Percentiles rank a stretch among this genome's conserved stretches.
These are phyloP conservation scores for Adansonia digitata DNA, from an alignment of 345 rosid genomes.

Conservation along the genomic window DNA sequence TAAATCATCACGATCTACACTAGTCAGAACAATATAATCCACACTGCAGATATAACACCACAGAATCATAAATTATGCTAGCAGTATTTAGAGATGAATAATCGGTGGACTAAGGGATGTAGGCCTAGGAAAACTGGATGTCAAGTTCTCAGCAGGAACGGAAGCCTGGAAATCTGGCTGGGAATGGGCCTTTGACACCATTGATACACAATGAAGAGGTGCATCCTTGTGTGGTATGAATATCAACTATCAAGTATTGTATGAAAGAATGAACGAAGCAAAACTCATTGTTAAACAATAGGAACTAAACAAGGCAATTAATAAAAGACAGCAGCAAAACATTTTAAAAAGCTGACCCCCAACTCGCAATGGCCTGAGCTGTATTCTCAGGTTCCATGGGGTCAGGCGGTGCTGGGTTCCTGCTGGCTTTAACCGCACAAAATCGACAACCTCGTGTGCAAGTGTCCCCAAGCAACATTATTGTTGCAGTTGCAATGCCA, in stretches of 20 bases:
- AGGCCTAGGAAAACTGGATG: too few relatives aligned
- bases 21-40: constrained; percentile 94
- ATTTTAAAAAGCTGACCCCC: constrained; percentile 59
- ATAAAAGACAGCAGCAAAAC: neutral
- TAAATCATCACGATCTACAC: constrained; percentile 96
- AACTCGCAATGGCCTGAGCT: constrained; percentile 78
- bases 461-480: constrained; percentile 95
- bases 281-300: neutral
- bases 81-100: neutral
- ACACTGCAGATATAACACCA: constrained; percentile 43
- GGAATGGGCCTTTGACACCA: neutral
- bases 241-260: neutral
- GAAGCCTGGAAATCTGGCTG: neutral
- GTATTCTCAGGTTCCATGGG: constrained; percentile 93
- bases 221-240: neutral
- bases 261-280: too few relatives aligned
- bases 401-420: constrained; percentile 86
- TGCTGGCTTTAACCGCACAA: constrained; percentile 97
- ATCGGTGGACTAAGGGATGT: too few relatives aligned
- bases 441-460: constrained; percentile 99
- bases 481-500: constrained; percentile 93
- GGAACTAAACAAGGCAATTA: neutral
- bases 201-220: neutral
- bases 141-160: neutral
- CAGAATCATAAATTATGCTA: neutral